phyloP scores from a whole-genome alignment of 345 rosid species.

The Abelmoschus esculentus region DNA sequence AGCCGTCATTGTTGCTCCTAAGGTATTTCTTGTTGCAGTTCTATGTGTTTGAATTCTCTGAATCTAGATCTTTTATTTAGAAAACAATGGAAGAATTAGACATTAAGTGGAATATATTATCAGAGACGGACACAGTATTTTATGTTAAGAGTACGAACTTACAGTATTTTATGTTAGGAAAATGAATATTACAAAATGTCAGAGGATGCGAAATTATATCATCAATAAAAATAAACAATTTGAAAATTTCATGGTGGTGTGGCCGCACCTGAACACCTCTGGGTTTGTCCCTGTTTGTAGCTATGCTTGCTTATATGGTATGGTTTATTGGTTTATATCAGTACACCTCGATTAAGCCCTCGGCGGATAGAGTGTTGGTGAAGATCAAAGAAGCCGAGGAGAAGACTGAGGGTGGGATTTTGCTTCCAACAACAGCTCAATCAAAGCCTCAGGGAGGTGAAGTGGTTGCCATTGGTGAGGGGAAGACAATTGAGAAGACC shows the following conservation, averaged over 20 bases:
- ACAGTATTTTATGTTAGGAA: too few relatives aligned
- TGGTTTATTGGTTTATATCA: constrained; percentile 18
- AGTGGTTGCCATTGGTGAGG: constrained; percentile 88
- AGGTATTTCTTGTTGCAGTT: constrained; percentile 34
- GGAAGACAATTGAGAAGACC: constrained; percentile 55
- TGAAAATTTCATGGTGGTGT: too few relatives aligned
- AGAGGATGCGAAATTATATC: too few relatives aligned
- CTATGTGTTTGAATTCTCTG: neutral
- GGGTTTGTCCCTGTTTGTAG: too few relatives aligned
- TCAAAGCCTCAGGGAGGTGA: constrained; percentile 89
- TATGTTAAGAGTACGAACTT: too few relatives aligned
- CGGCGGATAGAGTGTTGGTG: constrained; percentile 78
- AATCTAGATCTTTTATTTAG: neutral
- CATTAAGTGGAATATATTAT: neutral
- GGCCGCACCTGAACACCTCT: too few relatives aligned
- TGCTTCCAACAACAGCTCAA: constrained; percentile 77
- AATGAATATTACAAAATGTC: too few relatives aligned
- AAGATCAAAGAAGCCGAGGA: constrained; percentile 80
- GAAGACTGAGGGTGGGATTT: constrained; percentile 70
- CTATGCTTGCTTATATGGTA: neutral
- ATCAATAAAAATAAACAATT: too few relatives aligned
- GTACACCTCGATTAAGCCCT: constrained; percentile 75
- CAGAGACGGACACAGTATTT: too few relatives aligned
- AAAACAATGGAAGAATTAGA: neutral
- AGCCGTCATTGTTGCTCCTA: constrained; percentile 85